phyloP scores from a whole-genome alignment of 768 basidiomycete species.

The Boletus rex-veris region DNA sequence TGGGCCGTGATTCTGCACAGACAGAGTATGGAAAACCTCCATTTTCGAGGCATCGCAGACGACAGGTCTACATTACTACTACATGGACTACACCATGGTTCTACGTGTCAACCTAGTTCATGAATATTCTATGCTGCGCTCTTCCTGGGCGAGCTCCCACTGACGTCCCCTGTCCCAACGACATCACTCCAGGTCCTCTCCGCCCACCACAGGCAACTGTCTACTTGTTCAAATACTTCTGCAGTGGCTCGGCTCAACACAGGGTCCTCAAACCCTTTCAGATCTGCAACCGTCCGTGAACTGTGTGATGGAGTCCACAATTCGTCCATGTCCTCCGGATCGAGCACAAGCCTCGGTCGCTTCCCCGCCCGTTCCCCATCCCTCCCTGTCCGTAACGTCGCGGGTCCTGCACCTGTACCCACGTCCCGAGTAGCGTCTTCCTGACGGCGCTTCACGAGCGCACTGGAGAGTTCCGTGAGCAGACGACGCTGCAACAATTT shows the following conservation, averaged over 20 bases:
- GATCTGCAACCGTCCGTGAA: conserved; percentile 15
- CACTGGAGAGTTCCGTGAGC: conserved; percentile 36
- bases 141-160: not conserved
- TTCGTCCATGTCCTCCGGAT: conserved; percentile 20
- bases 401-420: conserved; percentile 10
- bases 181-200: conserved; percentile 53
- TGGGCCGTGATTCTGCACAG: too few species aligned
- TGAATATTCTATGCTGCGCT: not conserved
- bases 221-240: conserved; percentile 41
- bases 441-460: conserved; percentile 24
- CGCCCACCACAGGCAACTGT: conserved; percentile 49
- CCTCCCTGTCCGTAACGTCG: conserved; percentile 34
- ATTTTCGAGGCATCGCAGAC: too few species aligned
- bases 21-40: too few species aligned
- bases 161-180: conserved; percentile 11
- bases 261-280: conserved; percentile 70
- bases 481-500: conserved; percentile 58
- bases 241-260: conserved; percentile 44
- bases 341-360: conserved; percentile 27
- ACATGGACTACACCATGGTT: too few species aligned
- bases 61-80: too few species aligned
- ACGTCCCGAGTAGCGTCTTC: not conserved
- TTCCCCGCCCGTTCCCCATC: conserved; percentile 20
- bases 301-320: not conserved
- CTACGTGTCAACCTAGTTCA: too few species aligned